Conservation (phyloP, 169 alveolate genomes). For the Theileria annulata region DNA sequence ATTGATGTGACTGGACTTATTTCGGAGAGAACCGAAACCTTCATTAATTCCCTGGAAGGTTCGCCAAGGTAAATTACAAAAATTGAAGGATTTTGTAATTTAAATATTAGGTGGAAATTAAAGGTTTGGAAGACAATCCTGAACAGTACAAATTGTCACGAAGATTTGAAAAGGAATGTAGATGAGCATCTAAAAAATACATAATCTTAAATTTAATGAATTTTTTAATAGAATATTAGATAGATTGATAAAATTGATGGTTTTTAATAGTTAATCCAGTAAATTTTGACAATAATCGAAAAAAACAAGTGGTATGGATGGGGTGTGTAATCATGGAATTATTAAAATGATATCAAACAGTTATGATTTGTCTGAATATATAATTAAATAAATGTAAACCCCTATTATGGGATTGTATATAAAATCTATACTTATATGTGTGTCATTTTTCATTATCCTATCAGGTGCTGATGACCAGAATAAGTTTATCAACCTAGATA, state of each 20-base stretch:
- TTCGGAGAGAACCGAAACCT: constrained; percentile 15
- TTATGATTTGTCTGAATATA: background rate
- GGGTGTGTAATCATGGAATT: constrained; percentile 1
- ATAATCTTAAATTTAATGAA: background rate
- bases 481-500: background rate
- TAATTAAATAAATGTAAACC: background rate
- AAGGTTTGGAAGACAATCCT: constrained; percentile 17
- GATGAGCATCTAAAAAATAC: constrained; percentile 1
- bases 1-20: constrained; percentile 34
- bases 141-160: constrained; percentile 1
- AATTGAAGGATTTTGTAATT: background rate
- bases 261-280: background rate
- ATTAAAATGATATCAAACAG: background rate
- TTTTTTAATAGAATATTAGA: background rate
- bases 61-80: constrained; percentile 34
- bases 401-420: background rate
- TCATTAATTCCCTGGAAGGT: constrained; percentile 10
- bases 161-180: constrained; percentile 2
- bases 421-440: background rate
- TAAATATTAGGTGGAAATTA: constrained; percentile 18
- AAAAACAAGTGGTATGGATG: constrained; percentile 1
- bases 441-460: background rate
- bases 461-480: background rate
- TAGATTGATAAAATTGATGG: background rate
- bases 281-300: background rate